Conservation (phyloP, 108 stramenopile species). For the Pseudonitzschia pungens region DNA sequence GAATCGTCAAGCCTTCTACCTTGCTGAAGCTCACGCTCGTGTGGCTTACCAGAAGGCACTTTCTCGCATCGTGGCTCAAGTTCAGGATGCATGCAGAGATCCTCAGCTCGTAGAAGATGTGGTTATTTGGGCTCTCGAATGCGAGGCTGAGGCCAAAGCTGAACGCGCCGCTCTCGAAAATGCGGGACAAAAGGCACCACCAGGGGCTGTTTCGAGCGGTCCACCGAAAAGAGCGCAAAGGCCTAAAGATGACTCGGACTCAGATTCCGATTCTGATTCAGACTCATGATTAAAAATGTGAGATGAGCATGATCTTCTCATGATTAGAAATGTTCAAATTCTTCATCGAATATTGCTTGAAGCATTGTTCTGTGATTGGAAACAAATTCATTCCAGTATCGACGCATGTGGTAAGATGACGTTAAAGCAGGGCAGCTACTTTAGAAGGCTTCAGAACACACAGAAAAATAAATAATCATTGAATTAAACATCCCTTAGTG, state of each 20-base stretch:
- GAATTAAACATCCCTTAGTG: too few relatives aligned
- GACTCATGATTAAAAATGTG: too few relatives aligned
- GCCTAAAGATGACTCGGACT: conserved; percentile 34
- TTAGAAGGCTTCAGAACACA: too few relatives aligned
- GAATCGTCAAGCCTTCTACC: conserved; percentile 65
- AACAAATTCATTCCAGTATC: too few relatives aligned
- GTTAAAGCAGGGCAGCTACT: too few relatives aligned
- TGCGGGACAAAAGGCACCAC: conserved; percentile 38
- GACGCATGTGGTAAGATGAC: too few relatives aligned
- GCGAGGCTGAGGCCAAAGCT: conserved; percentile 50
- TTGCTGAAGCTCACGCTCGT: conserved; percentile 70
- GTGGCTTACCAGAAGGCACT: conserved; percentile 64
- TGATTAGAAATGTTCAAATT: too few relatives aligned
- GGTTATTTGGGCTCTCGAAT: conserved; percentile 48
- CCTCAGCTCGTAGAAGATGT: conserved; percentile 61
- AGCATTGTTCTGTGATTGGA: too few relatives aligned
- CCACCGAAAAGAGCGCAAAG: not conserved
- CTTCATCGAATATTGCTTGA: too few relatives aligned
- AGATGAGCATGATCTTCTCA: too few relatives aligned
- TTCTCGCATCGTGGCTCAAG: conserved; percentile 53
- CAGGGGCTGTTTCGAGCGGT: conserved; percentile 20
- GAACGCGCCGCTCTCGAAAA: conserved; percentile 48
- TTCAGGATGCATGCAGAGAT: conserved; percentile 61
- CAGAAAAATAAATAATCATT: too few relatives aligned
- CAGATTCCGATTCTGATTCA: conserved; percentile 24